Evolutionary conservation across 495 filamentous ascomycete species (phyloP), one percentile per base, ranked within the genome.

Genomic region (Rostrohypoxylon terebratum): DNA sequence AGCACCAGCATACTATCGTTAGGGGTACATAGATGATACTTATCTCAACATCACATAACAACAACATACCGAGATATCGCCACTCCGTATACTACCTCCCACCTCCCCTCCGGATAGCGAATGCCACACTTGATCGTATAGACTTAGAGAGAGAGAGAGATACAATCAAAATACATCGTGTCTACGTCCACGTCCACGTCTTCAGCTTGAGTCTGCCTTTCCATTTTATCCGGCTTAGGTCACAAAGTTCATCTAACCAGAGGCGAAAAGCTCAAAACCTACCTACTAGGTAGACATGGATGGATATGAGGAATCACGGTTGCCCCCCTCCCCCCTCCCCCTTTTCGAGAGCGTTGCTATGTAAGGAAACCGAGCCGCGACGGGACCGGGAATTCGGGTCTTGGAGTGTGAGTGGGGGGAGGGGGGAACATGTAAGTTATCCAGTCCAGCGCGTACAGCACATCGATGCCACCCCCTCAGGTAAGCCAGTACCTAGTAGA

Each of bases 61-160:
- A 31, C 45, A 7, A 40, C 54, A 58, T 59, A 59, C 55, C 55
- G 34, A 59, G 34, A 59, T 1, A 13, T 51, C 44, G 33, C 59
- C 44, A 53, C 59, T 55, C 53, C 59, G 60, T 36, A 70, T 64
- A 59, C 33, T 21, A 64, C 34, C 44, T 14, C 38, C 38, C 10
- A n/a, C 28, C 28, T 28, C 28, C 28, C 28, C 28, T 28, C 28
- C 28, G 28, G 18, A 34, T 36, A 9, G 11, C 5, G 28, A 28
- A n/a, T 57, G 53, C 1, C 5, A 48, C 11, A 38, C 36, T 13
- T 28, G 28, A 13, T 13, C 36, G 13, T 10, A 38, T 38, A 45
- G 1, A 6, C 18, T 5, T 45, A 45, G n/a, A 7, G 18, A 45
- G 18, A 45, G n/a, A 18, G 8, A 45, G n/a, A 7, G 18, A 45